phyloP scores from a whole-genome alignment of 495 filamentous ascomycete species.

The Collariella sp. region DNA sequence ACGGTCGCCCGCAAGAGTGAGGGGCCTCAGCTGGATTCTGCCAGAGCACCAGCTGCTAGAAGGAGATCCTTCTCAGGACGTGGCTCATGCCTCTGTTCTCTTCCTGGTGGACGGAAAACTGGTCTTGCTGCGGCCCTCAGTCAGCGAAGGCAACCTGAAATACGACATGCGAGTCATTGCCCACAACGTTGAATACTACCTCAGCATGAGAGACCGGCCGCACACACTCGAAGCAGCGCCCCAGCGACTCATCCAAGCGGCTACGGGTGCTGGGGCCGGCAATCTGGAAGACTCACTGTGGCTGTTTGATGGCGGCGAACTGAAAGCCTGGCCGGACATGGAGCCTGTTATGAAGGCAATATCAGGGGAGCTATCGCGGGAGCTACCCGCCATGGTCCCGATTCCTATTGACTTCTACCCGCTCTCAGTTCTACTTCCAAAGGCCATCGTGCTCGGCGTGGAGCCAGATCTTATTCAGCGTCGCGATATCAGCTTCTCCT shows the following conservation, averaged over 20 bases:
- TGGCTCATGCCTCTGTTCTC: conserved; percentile 84
- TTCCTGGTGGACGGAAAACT: conserved; percentile 95
- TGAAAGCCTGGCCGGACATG: conserved; percentile 86
- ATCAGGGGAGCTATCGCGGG: conserved; percentile 48
- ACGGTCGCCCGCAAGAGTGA: conserved; percentile 80
- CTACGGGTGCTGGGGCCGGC: conserved; percentile 31
- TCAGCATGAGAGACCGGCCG: conserved; percentile 79
- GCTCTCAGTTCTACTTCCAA: conserved; percentile 70
- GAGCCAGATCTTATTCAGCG: conserved; percentile 89
- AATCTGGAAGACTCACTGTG: conserved; percentile 81
- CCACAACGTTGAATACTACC: conserved; percentile 91
- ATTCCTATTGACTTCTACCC: conserved; percentile 85
- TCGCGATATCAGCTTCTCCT: conserved; percentile 79
- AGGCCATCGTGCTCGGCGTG: conserved; percentile 81
- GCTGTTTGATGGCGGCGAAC: conserved; percentile 79
- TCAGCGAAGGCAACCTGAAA: conserved; percentile 69
- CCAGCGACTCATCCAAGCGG: conserved; percentile 15
- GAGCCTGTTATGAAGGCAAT: conserved; percentile 69
- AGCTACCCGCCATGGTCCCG: conserved; percentile 55
- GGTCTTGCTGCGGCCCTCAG: conserved; percentile 80
- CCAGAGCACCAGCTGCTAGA: conserved; percentile 84
- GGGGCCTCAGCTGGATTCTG: conserved; percentile 90
- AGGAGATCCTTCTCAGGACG: conserved; percentile 93
- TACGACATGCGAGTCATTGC: conserved; percentile 98
- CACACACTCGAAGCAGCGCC: conserved; percentile 28